Base-by-base conservation (phyloP, 345 rosid genomes). In the Bruguiera gymnorhiza region DNA sequence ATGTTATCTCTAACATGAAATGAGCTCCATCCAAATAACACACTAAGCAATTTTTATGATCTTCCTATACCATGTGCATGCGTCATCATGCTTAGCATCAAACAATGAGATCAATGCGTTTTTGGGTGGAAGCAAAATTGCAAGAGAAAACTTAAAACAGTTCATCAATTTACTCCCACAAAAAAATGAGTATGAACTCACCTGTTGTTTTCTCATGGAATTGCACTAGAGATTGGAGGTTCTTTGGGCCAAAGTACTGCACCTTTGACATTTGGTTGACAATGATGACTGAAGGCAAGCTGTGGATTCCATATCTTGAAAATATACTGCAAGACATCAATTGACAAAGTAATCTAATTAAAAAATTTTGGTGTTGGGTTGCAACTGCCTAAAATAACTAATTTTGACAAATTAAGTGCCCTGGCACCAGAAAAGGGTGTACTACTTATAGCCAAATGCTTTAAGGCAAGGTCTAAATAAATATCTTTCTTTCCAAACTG, bases 251-350 rank as follows among this genome's bases (percentile, higher is more conserved):
- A 53, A 15, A 80, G 76, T 88, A 89, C 24, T 59, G 86, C 48
- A 72, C 78, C 68, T 62, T 87, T 43, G 83, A 80, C 60, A 89
- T 88, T 77, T 84, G 88, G 75, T 88, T 88, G 65, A 88, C 78
- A 75, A 92, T 69, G 31, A 93, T 60, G 70, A 93, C 75, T 63
- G 94, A 80, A 21, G 98, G 98, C 76, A 93, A 73, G 78, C 96
- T 87, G 76, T 82, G 98, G 70, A 94, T 85, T 73, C 97, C 97
- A 73, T 86, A 88, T 76, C 84, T 85, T 15, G 96, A 95, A 78
- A 86, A 92, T 53, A 92, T 65, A 75, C 97, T 92, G 88, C 78
- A 72, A 73, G 61, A 56, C 10, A 68, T 65, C 37, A 39, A 48
- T 62, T 29, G 72, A 55, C 59, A 55, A 70, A 32, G 13, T 51